phyloP scores from a whole-genome alignment of 192 early-diverging fungal species.

The Coemansia sp. region DNA sequence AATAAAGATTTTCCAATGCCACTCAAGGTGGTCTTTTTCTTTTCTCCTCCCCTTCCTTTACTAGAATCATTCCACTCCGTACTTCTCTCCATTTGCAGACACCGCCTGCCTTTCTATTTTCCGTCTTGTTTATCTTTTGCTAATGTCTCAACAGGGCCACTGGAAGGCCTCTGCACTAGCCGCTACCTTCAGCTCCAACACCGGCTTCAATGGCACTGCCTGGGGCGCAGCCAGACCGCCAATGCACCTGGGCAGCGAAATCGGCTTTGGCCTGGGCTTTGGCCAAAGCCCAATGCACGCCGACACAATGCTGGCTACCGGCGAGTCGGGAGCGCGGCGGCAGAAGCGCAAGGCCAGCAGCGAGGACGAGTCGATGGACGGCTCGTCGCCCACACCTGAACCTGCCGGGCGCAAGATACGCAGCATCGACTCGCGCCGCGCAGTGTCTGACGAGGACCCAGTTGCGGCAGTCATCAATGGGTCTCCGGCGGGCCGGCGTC shows the following conservation, averaged over 20 bases:
- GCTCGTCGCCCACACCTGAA: slow-evolving; percentile 48
- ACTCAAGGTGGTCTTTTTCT: neutral
- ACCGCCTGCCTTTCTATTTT: neutral
- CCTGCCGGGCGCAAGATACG: slow-evolving; percentile 29
- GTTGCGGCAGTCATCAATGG: slow-evolving; percentile 19
- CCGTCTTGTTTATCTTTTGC: neutral
- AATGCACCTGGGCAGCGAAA: slow-evolving; percentile 23
- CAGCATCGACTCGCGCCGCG: slow-evolving; percentile 18
- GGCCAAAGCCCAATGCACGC: slow-evolving; percentile 17
- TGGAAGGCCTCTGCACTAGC: slow-evolving; percentile 49
- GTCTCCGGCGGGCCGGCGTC: slow-evolving; percentile 12
- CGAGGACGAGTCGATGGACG: slow-evolving; percentile 53
- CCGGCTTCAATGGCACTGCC: slow-evolving; percentile 40
- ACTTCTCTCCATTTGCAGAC: no score
- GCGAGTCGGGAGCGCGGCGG: slow-evolving; percentile 16
- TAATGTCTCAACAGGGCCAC: slow-evolving; percentile 50
- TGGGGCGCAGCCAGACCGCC: slow-evolving; percentile 43
- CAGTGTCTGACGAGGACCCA: slow-evolving; percentile 13
- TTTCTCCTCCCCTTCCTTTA: slow-evolving; percentile 2
- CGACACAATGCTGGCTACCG: slow-evolving; percentile 7
- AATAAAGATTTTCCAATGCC: no score
- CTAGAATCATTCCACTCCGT: neutral
- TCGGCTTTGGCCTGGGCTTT: slow-evolving; percentile 45
- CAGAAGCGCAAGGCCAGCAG: slow-evolving; percentile 51
- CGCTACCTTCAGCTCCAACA: slow-evolving; percentile 41